Percentiles rank a stretch among this genome's conserved stretches.
These are phyloP conservation scores for Sordariomycetes sp. DNA, from an alignment of 2,329 filamentous ascomycete genomes.

Conservation along the genomic window DNA sequence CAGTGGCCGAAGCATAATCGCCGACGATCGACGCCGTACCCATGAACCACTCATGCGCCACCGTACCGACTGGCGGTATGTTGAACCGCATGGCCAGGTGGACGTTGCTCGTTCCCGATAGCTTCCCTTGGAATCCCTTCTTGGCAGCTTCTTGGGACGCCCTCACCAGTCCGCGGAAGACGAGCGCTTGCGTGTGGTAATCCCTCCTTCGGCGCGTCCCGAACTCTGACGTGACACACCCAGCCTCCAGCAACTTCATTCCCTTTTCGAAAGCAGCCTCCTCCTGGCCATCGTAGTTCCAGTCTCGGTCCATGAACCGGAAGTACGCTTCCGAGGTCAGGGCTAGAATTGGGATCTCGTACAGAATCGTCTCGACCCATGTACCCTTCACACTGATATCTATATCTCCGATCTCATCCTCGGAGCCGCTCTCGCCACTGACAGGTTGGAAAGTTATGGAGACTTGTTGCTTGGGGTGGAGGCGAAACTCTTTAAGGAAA, in stretches of 20 bases:
- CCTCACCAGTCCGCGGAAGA: slow-evolving; percentile 76
- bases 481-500: slow-evolving; percentile 73
- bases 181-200: slow-evolving; percentile 89
- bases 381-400: slow-evolving; percentile 68
- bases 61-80: slow-evolving; percentile 75
- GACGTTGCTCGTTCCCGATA: slow-evolving; percentile 91
- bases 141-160: slow-evolving; percentile 64
- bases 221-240: slow-evolving; percentile 89
- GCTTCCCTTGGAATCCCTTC: slow-evolving; percentile 58
- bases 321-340: slow-evolving; percentile 95
- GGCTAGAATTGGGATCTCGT: slow-evolving; percentile 91
- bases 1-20: slow-evolving; percentile 77
- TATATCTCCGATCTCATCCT: slow-evolving; percentile 64
- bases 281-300: slow-evolving; percentile 80
- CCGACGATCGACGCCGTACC: slow-evolving; percentile 85
- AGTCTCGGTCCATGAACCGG: slow-evolving; percentile 89
- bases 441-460: slow-evolving; percentile 54
- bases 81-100: slow-evolving; percentile 92
- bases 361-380: slow-evolving; percentile 94
- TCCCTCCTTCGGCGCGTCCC: slow-evolving; percentile 82
- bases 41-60: slow-evolving; percentile 99
- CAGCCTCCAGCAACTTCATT: slow-evolving; percentile 63
- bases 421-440: slow-evolving; percentile 47
- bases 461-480: slow-evolving; percentile 76
- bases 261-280: slow-evolving; percentile 80